Base-by-base conservation (phyloP, 169 alveolate genomes). In the Ichthyophthirius multifiliis region DNA sequence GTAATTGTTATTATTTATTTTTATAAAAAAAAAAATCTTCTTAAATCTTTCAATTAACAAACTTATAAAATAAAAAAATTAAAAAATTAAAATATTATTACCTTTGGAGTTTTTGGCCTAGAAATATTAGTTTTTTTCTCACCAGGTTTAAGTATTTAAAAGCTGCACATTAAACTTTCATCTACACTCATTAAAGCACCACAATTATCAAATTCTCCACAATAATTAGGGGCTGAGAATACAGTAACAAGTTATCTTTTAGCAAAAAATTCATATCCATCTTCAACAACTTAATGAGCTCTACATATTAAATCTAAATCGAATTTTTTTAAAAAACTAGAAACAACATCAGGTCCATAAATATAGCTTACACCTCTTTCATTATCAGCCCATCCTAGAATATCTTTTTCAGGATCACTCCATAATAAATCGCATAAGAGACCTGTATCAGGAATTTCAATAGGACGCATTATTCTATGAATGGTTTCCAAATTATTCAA, bases 111-210 rank as follows among this genome's bases (percentile, higher is more conserved):
- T 65, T 74, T 78, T 10, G 85, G 85, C 44, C 85, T 67, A 7
- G 43, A 34, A 55, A 65, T 27, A n/a, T 34, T 77, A 13, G 77
- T 74, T 85, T 83, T 65, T 90, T 95, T 94, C 84, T 96, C 98
- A 65, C 96, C 99, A 23, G 99, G 99, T 84, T 95, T 96, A 73
- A 97, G 84, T 44, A 97, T 95, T 94, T 96, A 88, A 78, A 92
- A 94, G 41, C 93, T 81, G 79, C 97, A 94, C 92, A 91, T 91
- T 65, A 92, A 91, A 35, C 92, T 82, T 64, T 90, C 97, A 73
- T 86, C 94, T 6, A 94, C 90, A 45, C 87, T 81, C 97, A 94
- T 94, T 94, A 94, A 85, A 15, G 96, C 86, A 34, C 95, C 98
- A 73, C 55, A 23, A 27, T 10, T 9, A 64, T 32, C 1, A 6